Base-by-base conservation (phyloP, 2,329 filamentous ascomycete genomes). In the Scedosporium aurantiacum region DNA sequence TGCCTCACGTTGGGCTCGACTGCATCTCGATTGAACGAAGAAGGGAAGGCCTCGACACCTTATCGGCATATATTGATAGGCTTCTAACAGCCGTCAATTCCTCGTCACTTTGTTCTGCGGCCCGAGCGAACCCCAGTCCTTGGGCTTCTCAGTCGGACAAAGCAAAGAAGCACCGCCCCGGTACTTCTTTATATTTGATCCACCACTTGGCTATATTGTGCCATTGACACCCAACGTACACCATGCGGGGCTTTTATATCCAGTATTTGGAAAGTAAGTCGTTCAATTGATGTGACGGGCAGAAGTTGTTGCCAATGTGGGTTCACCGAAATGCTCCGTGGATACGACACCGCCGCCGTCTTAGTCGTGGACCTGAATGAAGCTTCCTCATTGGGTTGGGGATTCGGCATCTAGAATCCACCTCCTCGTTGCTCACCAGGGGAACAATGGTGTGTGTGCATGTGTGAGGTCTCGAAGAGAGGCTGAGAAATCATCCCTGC, bases 191-290 rank as follows among this genome's bases (percentile, higher is more conserved):
- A 61, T 63, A 63, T 60, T 57, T 60, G 45, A 27, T 47, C 37
- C 60, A 37, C 57, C 55, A 32, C 14, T n/a, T 27, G 23, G 27
- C 32, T 40, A 25, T 47, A 50, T 57, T 63, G 65, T 64, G 63
- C 66, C 60, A 70, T 70, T 70, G 68, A 66, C 66, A 63, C 63
- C 56, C 62, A 67, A 45, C 65, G 64, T 66, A 61, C 72, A 80
- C 67, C 65, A 86, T 86, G 83, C 79, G 78, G 68, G 84, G 84
- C 65, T 87, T 86, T 70, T 87, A 87, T 70, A 87, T 87, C 80
- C 85, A 88, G 69, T 89, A 89, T 72, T 78, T 89, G 66, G 84
- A 87, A 72, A 88, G 86, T 89, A 86, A 83, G 86, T 87, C 67
- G 57, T 68, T 63, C 62, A 69, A 68, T 68, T 65, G 52, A 47